Conservation (phyloP, 805 yeast genomes). For the Grigorovia humatica region DNA sequence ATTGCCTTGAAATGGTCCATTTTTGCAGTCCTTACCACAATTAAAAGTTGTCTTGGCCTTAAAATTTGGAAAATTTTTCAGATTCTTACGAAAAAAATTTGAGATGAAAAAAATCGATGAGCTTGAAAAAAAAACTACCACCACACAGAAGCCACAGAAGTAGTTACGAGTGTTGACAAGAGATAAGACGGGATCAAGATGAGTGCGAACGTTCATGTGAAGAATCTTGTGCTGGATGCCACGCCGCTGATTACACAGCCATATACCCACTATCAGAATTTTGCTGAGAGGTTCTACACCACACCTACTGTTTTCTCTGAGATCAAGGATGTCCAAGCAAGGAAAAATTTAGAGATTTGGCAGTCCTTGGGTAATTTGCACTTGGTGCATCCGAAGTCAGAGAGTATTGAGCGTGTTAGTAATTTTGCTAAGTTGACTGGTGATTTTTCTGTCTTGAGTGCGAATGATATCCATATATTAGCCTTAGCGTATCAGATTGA, state of each 20-base stretch:
- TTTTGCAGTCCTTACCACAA: neutral
- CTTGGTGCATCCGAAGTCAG: slow-evolving; percentile 68
- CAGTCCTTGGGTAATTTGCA: slow-evolving; percentile 45
- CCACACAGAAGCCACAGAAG: too few relatives aligned
- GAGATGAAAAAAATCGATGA: neutral
- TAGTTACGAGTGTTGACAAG: too few relatives aligned
- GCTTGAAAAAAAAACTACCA: too few relatives aligned
- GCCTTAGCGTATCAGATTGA: slow-evolving; percentile 89
- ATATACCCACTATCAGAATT: slow-evolving; percentile 57
- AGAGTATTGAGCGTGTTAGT: slow-evolving; percentile 51
- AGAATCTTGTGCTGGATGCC: slow-evolving; percentile 77
- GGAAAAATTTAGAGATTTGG: slow-evolving; percentile 75
- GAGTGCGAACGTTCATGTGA: slow-evolving; percentile 30
- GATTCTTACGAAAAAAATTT: neutral
- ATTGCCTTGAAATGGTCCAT: neutral
- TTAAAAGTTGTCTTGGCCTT: neutral
- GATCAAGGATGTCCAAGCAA: slow-evolving; percentile 74
- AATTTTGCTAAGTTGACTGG: slow-evolving; percentile 84
- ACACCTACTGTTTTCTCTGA: slow-evolving; percentile 88
- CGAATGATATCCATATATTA: slow-evolving; percentile 84
- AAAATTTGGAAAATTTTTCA: neutral
- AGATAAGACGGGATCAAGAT: too few relatives aligned
- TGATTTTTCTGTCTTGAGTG: slow-evolving; percentile 77
- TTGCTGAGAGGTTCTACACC: slow-evolving; percentile 66
- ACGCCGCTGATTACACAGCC: slow-evolving; percentile 88